These are phyloP conservation scores for Mortierella alpina DNA, from an alignment of 192 early-diverging fungal species.

Conservation along the genomic window DNA sequence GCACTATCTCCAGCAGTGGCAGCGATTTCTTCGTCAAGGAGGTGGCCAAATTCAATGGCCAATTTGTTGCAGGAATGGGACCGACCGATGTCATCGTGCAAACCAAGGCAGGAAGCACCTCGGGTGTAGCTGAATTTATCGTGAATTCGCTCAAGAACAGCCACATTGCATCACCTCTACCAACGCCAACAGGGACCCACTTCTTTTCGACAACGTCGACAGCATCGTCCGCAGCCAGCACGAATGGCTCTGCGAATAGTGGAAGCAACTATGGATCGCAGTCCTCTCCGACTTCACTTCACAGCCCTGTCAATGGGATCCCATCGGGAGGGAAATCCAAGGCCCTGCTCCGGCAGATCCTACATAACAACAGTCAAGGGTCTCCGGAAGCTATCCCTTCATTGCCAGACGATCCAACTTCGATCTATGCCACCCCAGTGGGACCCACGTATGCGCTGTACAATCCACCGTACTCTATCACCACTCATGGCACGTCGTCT, in stretches of 20 bases:
- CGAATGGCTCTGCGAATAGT: not conserved
- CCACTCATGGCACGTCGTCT: slow-evolving; percentile 21
- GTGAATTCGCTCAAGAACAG: slow-evolving; percentile 47
- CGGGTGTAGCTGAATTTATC: slow-evolving; percentile 41
- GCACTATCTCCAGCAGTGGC: slow-evolving; percentile 23
- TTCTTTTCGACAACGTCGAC: slow-evolving; percentile 22
- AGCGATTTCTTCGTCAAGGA: slow-evolving; percentile 48
- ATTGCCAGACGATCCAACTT: slow-evolving; percentile 26
- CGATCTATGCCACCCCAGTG: slow-evolving; percentile 27
- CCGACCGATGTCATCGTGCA: slow-evolving; percentile 15
- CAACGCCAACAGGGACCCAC: slow-evolving; percentile 17
- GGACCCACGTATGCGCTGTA: slow-evolving; percentile 43
- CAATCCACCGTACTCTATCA: slow-evolving; percentile 38
- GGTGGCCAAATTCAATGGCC: slow-evolving; percentile 39
- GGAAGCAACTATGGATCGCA: slow-evolving; percentile 2
- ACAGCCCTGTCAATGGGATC: not conserved
- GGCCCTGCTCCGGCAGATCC: slow-evolving; percentile 7
- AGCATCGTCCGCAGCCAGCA: not conserved
- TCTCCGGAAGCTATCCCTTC: slow-evolving; percentile 7
- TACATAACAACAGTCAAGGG: not conserved
- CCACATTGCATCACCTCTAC: slow-evolving; percentile 15
- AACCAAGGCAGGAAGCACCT: slow-evolving; percentile 14
- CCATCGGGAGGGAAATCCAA: slow-evolving; percentile 1
- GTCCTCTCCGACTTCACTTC: not conserved
- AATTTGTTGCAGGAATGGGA: slow-evolving; percentile 41